phyloP scores from a whole-genome alignment of 306 rosid species.

The Prunus dulcis region DNA sequence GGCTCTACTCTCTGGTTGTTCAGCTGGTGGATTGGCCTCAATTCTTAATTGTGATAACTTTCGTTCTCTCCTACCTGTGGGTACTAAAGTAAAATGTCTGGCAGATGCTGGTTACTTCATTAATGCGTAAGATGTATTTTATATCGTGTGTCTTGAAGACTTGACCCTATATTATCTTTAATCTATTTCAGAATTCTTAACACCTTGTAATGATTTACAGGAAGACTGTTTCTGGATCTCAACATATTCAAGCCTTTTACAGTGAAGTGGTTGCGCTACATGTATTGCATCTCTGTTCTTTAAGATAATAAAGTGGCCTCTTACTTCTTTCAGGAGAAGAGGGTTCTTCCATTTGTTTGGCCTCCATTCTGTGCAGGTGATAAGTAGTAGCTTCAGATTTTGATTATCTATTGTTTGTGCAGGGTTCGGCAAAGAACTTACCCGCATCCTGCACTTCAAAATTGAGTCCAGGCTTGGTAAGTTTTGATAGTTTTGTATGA shows the following conservation, averaged over 20 bases:
- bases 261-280: slow-evolving; percentile 67
- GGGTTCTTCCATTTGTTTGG: not conserved
- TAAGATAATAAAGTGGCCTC: no score
- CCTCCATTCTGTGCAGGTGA: not conserved
- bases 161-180: not conserved
- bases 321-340: no score
- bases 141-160: not conserved
- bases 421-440: slow-evolving; percentile 79
- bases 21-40: slow-evolving; percentile 92
- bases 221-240: slow-evolving; percentile 72
- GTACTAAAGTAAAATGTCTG: slow-evolving; percentile 72
- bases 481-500: slow-evolving; percentile 6
- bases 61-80: slow-evolving; percentile 50
- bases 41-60: slow-evolving; percentile 84
- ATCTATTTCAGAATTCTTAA: no score
- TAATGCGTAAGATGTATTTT: slow-evolving; percentile 50
- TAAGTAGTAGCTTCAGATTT: not conserved
- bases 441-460: slow-evolving; percentile 76
- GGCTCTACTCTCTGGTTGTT: slow-evolving; percentile 95
- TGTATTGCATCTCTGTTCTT: slow-evolving; percentile 36
- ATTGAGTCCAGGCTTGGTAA: slow-evolving; percentile 69
- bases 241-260: slow-evolving; percentile 49
- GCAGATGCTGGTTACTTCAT: slow-evolving; percentile 95
- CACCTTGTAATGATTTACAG: slow-evolving; percentile 43
- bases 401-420: not conserved